Percentiles rank a stretch among this genome's conserved stretches.
Evolutionary conservation across 2,329 filamentous ascomycete genomes (phyloP).

Genomic region (Cercospora sesami): DNA sequence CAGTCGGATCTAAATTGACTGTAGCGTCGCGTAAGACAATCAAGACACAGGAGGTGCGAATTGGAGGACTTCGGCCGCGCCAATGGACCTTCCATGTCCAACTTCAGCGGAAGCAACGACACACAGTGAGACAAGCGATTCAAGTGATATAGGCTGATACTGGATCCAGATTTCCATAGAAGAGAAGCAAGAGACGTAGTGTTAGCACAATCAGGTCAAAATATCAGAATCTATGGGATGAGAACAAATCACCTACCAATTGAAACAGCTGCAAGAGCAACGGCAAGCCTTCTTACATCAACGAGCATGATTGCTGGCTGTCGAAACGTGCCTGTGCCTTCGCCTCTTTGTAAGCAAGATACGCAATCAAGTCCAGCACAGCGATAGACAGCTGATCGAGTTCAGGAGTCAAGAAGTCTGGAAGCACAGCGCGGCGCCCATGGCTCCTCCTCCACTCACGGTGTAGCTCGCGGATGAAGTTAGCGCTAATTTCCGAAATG

Average conservation of each 20-base stretch:
- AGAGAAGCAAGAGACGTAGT: not conserved
- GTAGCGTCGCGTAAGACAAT: no score
- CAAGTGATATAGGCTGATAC: no score
- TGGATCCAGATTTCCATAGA: no score
- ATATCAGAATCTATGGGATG: not conserved
- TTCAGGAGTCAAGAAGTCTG: not conserved
- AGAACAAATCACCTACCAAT: not conserved
- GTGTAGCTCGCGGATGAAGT: not conserved
- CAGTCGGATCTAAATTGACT: no score
- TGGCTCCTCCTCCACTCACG: not conserved
- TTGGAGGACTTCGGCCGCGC: no score
- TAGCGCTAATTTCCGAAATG: not conserved
- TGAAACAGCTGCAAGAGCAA: not conserved
- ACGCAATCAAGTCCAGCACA: conserved; percentile 2
- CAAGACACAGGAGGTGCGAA: no score
- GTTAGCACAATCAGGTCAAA: not conserved
- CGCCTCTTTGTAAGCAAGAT: not conserved
- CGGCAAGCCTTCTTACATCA: not conserved
- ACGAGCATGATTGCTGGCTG: not conserved
- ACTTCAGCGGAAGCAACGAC: no score
- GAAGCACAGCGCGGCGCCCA: not conserved
- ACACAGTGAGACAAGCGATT: no score
- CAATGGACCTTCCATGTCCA: no score
- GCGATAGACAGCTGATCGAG: not conserved
- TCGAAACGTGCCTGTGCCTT: not conserved